Base-by-base conservation (phyloP, 139 green algal species). In the Tetratostichococcus sp. region DNA sequence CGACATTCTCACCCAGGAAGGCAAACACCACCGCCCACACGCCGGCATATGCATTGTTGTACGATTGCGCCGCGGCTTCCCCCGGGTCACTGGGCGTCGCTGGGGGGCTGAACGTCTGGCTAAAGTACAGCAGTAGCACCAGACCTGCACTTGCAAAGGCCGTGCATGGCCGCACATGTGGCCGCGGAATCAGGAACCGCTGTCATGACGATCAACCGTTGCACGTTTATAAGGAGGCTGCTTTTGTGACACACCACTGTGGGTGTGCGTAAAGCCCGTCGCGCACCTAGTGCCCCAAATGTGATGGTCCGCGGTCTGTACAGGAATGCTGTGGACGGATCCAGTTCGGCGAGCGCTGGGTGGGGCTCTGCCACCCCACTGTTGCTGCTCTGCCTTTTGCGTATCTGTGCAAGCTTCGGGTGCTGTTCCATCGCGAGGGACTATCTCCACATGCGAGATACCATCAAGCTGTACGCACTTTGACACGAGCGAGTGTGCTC, bases 221-320 rank as follows among this genome's bases (percentile, higher is more conserved):
- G n/a, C n/a, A n/a, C n/a, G n/a, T n/a, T n/a, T n/a, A n/a, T n/a
- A n/a, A n/a, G n/a, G n/a, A n/a, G n/a, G n/a, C n/a, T n/a, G n/a
- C n/a, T n/a, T n/a, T n/a, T n/a, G n/a, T n/a, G n/a, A n/a, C n/a
- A n/a, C n/a, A n/a, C n/a, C n/a, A n/a, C n/a, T n/a, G n/a, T n/a
- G n/a, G n/a, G n/a, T n/a, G n/a, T n/a, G n/a, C n/a, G n/a, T n/a
- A n/a, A n/a, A n/a, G n/a, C n/a, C n/a, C n/a, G n/a, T n/a, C n/a
- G n/a, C n/a, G n/a, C 70, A 91, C 87, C 87, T n/a, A 83, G 33
- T 1, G 88, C 28, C n/a, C 91, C 75, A 23, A 80, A 77, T 1
- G 82, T 86, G 19, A 93, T 66, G 28, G 89, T 92, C 32, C 85
- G 80, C 1, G 89, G 89, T 0, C 75, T 83, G 72, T 89, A 93